Conservation (phyloP, 768 basidiomycete genomes). For the Amylocystis lapponica region DNA sequence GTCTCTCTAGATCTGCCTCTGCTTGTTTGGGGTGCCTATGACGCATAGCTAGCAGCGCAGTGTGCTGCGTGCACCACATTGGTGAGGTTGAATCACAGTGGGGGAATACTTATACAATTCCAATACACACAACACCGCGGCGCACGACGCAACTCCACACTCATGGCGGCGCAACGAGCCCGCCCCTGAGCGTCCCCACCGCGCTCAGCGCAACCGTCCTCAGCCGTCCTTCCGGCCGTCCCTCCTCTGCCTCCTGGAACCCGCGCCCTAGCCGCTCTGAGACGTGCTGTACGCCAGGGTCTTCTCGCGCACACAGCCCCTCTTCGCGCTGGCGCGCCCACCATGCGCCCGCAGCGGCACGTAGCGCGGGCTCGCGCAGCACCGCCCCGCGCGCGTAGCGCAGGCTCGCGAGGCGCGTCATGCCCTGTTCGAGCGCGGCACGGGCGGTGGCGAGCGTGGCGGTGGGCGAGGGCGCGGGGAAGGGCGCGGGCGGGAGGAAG, state of each 20-base stretch:
- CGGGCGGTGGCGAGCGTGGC: slow-evolving; percentile 15
- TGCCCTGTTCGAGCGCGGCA: slow-evolving; percentile 28
- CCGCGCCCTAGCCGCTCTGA: slow-evolving; percentile 15
- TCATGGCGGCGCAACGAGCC: too few relatives aligned
- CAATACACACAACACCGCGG: too few relatives aligned
- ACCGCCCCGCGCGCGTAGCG: slow-evolving; percentile 53
- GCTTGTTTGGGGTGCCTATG: too few relatives aligned
- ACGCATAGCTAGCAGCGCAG: too few relatives aligned
- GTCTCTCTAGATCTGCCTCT: too few relatives aligned
- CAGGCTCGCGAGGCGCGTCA: slow-evolving; percentile 47
- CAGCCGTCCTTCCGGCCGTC: slow-evolving; percentile 18
- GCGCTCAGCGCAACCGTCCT: slow-evolving; percentile 5
- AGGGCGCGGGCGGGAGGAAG: slow-evolving; percentile 34
- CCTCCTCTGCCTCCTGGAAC: slow-evolving; percentile 11
- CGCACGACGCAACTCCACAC: too few relatives aligned
- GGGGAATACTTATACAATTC: too few relatives aligned
- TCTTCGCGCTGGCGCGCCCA: slow-evolving; percentile 53
- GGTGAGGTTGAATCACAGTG: too few relatives aligned
- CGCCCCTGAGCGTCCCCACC: background rate
- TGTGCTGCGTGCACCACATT: too few relatives aligned
- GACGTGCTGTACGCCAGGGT: slow-evolving; percentile 35
- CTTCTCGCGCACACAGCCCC: slow-evolving; percentile 42
- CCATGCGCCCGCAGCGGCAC: slow-evolving; percentile 43
- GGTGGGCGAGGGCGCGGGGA: background rate
- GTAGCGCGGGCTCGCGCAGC: slow-evolving; percentile 45